These are phyloP conservation scores for Urostyla sp. DNA, from an alignment of 73 alveolate genomes.

Conservation along the genomic window DNA sequence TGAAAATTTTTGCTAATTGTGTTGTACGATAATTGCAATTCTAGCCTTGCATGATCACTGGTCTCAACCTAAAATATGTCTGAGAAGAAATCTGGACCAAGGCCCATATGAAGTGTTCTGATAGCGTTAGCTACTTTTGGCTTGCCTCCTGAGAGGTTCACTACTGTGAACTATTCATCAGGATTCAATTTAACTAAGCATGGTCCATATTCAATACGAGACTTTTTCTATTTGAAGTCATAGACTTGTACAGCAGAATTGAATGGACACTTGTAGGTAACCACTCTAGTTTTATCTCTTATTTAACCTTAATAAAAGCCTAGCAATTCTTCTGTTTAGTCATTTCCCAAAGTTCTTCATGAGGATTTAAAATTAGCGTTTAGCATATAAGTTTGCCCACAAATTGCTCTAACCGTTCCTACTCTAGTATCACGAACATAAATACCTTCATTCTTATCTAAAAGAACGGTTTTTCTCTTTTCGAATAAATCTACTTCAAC, in stretches of 20 bases:
- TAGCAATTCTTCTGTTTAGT: constrained; percentile 76
- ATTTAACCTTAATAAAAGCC: constrained; percentile 35
- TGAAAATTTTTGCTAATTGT: constrained; percentile 78
- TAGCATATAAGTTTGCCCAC: constrained; percentile 85
- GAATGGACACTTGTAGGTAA: constrained; percentile 79
- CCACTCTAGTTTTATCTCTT: constrained; percentile 69
- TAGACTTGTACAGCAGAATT: constrained; percentile 85
- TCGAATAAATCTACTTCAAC: constrained; percentile 78
- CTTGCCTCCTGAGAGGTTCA: constrained; percentile 80
- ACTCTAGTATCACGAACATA: constrained; percentile 85
- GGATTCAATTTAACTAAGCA: constrained; percentile 80
- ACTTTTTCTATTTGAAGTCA: constrained; percentile 79
- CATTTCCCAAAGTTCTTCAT: constrained; percentile 91
- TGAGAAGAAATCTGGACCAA: constrained; percentile 92
- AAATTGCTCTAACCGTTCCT: constrained; percentile 79
- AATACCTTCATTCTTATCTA: constrained; percentile 87
- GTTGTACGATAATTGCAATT: constrained; percentile 79
- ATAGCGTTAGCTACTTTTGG: constrained; percentile 86
- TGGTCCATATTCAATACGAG: constrained; percentile 84
- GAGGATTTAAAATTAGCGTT: no score
- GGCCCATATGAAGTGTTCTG: constrained; percentile 76
- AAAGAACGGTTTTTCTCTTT: constrained; percentile 76
- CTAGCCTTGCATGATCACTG: constrained; percentile 85
- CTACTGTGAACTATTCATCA: constrained; percentile 85
- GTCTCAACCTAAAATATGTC: constrained; percentile 86